Evolutionary conservation across 2,329 filamentous ascomycete genomes (phyloP).

Genomic region (Orbilia blumenaviensis): DNA sequence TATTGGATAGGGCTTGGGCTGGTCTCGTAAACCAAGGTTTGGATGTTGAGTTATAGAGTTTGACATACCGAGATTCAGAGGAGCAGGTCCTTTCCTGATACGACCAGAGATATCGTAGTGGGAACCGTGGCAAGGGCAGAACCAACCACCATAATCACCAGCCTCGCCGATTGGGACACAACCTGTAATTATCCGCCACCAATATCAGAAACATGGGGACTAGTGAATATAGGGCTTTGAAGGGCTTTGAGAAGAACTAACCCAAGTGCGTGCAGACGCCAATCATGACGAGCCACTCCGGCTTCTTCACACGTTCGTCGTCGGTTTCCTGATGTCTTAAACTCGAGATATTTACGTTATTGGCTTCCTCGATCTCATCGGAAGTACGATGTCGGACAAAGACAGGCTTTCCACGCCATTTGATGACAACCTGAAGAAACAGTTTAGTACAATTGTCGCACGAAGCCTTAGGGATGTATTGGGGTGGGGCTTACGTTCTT

Average conservation of each 20-base stretch:
- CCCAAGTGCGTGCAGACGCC: slow-evolving; percentile 98
- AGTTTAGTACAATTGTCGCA: background rate
- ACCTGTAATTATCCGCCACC: slow-evolving; percentile 61
- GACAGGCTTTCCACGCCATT: slow-evolving; percentile 99
- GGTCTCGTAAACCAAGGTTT: slow-evolving; percentile 62
- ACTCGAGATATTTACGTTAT: slow-evolving; percentile 80
- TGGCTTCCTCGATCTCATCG: slow-evolving; percentile 92
- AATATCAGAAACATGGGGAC: background rate
- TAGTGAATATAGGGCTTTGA: background rate
- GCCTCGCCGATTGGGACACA: slow-evolving; percentile 99
- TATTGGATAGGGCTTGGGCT: background rate
- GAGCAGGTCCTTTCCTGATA: slow-evolving; percentile 95
- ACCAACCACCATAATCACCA: slow-evolving; percentile 98
- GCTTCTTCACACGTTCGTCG: slow-evolving; percentile 93
- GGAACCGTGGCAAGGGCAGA: slow-evolving; percentile 99
- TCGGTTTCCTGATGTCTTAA: slow-evolving; percentile 93
- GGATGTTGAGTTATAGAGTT: background rate
- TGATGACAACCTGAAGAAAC: slow-evolving; percentile 85
- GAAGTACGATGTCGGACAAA: slow-evolving; percentile 98
- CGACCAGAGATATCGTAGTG: slow-evolving; percentile 99
- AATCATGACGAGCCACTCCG: slow-evolving; percentile 99
- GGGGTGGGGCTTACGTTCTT: slow-evolving; percentile 81
- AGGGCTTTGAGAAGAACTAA: background rate
- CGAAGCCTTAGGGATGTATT: background rate
- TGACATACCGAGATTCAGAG: slow-evolving; percentile 93